These are phyloP conservation scores for Dryas drummondii DNA, from an alignment of 306 rosid genomes.

Conservation along the genomic window DNA sequence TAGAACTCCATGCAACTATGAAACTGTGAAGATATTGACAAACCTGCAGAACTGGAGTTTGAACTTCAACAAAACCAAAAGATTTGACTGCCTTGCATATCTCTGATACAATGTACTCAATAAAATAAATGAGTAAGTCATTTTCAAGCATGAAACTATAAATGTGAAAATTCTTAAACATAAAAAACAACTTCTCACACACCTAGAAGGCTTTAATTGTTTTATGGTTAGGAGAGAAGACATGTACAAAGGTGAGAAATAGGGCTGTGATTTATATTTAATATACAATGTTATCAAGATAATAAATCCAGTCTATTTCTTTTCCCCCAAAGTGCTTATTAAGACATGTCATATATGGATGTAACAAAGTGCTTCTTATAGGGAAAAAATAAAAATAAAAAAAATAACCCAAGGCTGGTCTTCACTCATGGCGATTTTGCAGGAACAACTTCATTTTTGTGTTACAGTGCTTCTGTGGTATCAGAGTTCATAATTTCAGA, in stretches of 20 bases:
- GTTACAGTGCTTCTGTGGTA: constrained; percentile 10
- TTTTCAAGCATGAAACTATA: background rate
- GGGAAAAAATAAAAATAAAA: too few species aligned
- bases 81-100: constrained; percentile 88
- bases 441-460: constrained; percentile 23
- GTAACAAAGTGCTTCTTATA: too few species aligned
- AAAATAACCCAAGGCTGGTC: constrained; percentile 57
- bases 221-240: background rate
- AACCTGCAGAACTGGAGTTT: too few species aligned
- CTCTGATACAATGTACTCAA: constrained; percentile 73
- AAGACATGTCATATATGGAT: too few species aligned
- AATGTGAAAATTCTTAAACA: background rate
- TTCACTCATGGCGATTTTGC: constrained; percentile 45
- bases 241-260: too few species aligned
- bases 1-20: too few species aligned
- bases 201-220: background rate
- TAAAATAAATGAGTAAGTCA: background rate
- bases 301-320: too few species aligned
- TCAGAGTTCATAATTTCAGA: constrained; percentile 32
- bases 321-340: too few species aligned
- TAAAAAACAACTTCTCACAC: background rate
- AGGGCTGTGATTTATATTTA: too few species aligned
- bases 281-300: too few species aligned
- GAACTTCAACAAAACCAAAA: constrained; percentile 59
- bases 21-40: too few species aligned